These are phyloP conservation scores for Volvox africanus DNA, from an alignment of 139 green algal species.

Conservation along the genomic window DNA sequence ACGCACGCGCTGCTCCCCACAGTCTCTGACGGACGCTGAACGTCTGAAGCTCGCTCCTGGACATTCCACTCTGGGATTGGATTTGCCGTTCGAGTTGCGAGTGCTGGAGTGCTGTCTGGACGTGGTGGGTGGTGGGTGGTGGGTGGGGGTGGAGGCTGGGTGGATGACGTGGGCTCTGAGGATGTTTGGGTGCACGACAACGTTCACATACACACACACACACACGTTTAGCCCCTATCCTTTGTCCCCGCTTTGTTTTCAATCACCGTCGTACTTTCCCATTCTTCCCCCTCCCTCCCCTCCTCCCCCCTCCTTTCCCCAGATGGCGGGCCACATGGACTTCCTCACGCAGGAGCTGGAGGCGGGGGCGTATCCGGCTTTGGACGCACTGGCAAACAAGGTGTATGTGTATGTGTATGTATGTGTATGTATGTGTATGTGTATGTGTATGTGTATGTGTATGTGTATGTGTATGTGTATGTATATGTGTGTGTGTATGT, in stretches of 20 bases:
- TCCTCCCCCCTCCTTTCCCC: background rate
- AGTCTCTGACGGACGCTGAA: slow-evolving; percentile 28
- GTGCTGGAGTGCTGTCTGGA: slow-evolving; percentile 62
- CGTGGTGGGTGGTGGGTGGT: slow-evolving; percentile 23
- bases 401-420: slow-evolving; percentile 27
- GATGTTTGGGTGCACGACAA: no score
- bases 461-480: background rate
- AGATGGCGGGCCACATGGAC: slow-evolving; percentile 82
- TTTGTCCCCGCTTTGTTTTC: background rate
- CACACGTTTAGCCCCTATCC: background rate
- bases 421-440: background rate
- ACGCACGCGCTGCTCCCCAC: no score
- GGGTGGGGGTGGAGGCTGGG: background rate
- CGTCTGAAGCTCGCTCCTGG: slow-evolving; percentile 30
- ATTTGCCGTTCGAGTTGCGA: slow-evolving; percentile 58
- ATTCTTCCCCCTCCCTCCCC: background rate
- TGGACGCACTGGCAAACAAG: slow-evolving; percentile 90
- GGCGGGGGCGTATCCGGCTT: slow-evolving; percentile 81
- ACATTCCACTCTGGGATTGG: slow-evolving; percentile 20
- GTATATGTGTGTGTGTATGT: no score
- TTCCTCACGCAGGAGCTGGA: slow-evolving; percentile 85
- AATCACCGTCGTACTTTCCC: no score
- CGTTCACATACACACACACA: background rate
- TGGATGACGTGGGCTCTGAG: no score
- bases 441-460: no score